A percentile compares a stretch with the other conserved stretches of the same genome.
phyloP scores from a whole-genome alignment of 345 rosid genomes.

The Syzygium grande region DNA sequence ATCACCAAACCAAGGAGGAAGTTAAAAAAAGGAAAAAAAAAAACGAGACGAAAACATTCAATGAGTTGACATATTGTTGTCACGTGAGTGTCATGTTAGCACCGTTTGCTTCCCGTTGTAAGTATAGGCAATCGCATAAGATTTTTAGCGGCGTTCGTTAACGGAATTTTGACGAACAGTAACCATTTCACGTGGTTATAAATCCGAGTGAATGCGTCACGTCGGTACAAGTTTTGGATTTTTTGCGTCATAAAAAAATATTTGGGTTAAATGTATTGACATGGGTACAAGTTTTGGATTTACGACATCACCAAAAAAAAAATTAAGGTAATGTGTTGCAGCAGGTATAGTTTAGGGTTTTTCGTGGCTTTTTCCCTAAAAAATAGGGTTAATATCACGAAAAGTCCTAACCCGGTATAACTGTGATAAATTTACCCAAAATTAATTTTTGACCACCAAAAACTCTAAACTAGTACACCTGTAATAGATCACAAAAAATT shows the following conservation, averaged over 20 bases:
- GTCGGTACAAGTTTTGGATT: rapidly evolving
- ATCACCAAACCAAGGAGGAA: not conserved
- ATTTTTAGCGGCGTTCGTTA: rapidly evolving
- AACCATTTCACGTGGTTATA: rapidly evolving
- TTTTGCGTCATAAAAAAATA: not conserved
- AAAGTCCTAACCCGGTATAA: too few species aligned
- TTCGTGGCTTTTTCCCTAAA: not conserved
- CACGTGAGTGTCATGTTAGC: too few species aligned
- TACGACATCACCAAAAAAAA: rapidly evolving
- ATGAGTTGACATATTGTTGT: not conserved
- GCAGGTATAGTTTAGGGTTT: too few species aligned
- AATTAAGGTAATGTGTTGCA: rapidly evolving
- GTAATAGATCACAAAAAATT: too few species aligned
- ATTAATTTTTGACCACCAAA: too few species aligned
- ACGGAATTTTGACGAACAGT: rapidly evolving
- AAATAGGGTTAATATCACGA: too few species aligned
- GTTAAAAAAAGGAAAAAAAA: not conserved
- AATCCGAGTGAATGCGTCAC: rapidly evolving
- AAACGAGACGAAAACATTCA: too few species aligned
- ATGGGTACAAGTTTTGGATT: rapidly evolving
- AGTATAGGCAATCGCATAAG: rapidly evolving
- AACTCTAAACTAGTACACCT: too few species aligned
- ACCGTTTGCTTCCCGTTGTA: rapidly evolving
- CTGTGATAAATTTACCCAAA: too few species aligned
- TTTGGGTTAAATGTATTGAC: not conserved